Conservation (phyloP, 192 early-diverging fungal genomes). For the Coemansia sp. region DNA sequence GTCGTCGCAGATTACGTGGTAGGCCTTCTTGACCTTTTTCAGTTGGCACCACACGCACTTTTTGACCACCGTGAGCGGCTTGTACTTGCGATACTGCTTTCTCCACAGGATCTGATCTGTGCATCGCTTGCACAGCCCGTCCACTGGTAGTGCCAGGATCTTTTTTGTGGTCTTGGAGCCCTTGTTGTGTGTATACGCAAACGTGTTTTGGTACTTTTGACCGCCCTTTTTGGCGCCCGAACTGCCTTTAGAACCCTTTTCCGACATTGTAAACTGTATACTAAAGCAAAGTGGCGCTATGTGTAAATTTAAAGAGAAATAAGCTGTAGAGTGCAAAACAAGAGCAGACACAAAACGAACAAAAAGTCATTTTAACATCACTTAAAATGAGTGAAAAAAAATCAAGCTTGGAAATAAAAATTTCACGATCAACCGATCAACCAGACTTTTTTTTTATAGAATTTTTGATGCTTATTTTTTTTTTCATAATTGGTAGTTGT, state of each 20-base stretch:
- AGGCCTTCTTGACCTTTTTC: conserved; percentile 87
- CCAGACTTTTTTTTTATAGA: too few relatives aligned
- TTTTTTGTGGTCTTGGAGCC: conserved; percentile 73
- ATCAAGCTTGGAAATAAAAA: conserved; percentile 2
- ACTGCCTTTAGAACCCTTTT: conserved; percentile 42
- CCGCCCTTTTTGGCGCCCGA: conserved; percentile 65
- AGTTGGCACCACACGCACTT: conserved; percentile 75
- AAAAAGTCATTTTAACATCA: too few relatives aligned
- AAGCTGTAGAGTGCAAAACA: not conserved
- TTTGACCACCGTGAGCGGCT: conserved; percentile 87
- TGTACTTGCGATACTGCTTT: conserved; percentile 96
- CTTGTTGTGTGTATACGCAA: conserved; percentile 85
- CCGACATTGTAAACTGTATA: conserved; percentile 16
- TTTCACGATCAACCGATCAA: not conserved
- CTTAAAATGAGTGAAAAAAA: not conserved
- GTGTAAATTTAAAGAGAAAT: not conserved
- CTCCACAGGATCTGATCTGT: conserved; percentile 77
- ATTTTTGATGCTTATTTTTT: not conserved
- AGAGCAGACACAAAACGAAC: too few relatives aligned
- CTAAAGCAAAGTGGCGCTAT: not conserved
- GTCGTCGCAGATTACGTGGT: conserved; percentile 89
- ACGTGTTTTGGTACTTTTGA: conserved; percentile 89
- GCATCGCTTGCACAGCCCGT: conserved; percentile 77
- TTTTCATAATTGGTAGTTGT: too few relatives aligned
- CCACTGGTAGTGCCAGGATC: conserved; percentile 76